phyloP scores from a whole-genome alignment of 78 protist genomes.

The Dictyostelium capitatum region DNA sequence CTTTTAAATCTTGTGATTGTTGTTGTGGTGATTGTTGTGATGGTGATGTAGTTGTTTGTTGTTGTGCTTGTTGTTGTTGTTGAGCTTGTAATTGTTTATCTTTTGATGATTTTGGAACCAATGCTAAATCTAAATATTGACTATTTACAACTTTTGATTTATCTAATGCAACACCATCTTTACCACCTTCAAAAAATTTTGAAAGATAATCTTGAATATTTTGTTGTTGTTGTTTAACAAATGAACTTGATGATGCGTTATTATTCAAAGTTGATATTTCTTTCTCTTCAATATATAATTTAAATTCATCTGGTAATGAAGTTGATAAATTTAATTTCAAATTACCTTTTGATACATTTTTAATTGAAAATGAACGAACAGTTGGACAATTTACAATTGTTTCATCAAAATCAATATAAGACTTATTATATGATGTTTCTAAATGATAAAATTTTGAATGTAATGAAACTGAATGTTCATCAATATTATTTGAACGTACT shows the following conservation, averaged over 20 bases:
- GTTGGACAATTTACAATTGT: constrained; percentile 82
- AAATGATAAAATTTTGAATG: constrained; percentile 84
- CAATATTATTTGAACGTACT: constrained; percentile 85
- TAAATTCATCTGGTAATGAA: constrained; percentile 65
- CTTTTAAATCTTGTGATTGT: not conserved
- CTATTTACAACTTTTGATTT: constrained; percentile 18
- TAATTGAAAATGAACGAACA: constrained; percentile 66
- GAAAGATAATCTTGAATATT: constrained; percentile 59
- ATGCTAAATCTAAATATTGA: constrained; percentile 79
- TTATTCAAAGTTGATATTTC: not conserved
- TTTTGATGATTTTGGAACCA: constrained; percentile 17
- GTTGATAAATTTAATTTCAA: constrained; percentile 33
- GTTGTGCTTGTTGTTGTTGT: not conserved
- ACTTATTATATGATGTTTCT: constrained; percentile 33
- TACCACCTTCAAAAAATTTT: constrained; percentile 78
- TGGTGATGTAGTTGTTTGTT: not conserved
- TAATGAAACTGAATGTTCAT: constrained; percentile 79
- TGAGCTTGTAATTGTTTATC: not conserved
- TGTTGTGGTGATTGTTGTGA: constrained; percentile 4
- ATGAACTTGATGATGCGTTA: not conserved
- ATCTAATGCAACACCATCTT: constrained; percentile 29
- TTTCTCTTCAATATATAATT: constrained; percentile 33
- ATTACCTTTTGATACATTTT: constrained; percentile 46
- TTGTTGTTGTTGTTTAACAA: constrained; percentile 2
- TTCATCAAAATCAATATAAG: constrained; percentile 81